phyloP scores from a whole-genome alignment of 2,329 filamentous ascomycete species.

The Colletotrichum tabaci region DNA sequence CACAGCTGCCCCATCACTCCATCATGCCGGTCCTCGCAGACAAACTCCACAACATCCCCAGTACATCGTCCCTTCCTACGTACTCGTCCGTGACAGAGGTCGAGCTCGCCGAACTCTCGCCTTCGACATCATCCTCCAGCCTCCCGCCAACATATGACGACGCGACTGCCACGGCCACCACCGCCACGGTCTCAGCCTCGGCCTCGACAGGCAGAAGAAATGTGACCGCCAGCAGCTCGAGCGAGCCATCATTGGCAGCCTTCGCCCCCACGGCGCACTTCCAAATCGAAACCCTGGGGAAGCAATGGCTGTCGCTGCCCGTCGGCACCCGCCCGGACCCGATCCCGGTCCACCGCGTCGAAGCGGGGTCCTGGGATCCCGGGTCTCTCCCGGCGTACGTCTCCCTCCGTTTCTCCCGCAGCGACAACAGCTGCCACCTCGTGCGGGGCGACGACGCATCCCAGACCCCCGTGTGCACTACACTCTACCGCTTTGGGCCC shows the following conservation, averaged over 20 bases:
- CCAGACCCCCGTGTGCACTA: slow-evolving; percentile 58
- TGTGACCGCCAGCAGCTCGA: background rate
- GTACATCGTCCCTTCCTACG: background rate
- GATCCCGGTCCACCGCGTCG: slow-evolving; percentile 60
- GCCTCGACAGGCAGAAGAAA: background rate
- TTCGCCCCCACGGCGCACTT: slow-evolving; percentile 63
- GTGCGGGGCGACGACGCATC: slow-evolving; percentile 56
- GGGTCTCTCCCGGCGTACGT: slow-evolving; percentile 55
- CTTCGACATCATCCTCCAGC: background rate
- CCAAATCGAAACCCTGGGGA: slow-evolving; percentile 65
- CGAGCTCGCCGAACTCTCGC: slow-evolving; percentile 12
- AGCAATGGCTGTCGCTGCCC: slow-evolving; percentile 60
- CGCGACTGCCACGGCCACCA: slow-evolving; percentile 40
- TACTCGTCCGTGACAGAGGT: slow-evolving; percentile 14
- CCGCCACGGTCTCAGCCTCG: slow-evolving; percentile 36
- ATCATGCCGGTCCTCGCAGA: slow-evolving; percentile 16
- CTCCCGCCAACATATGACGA: slow-evolving; percentile 51
- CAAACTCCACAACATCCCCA: background rate
- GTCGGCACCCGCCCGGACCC: slow-evolving; percentile 53
- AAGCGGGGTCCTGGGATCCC: slow-evolving; percentile 46
- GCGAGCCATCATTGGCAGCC: slow-evolving; percentile 27
- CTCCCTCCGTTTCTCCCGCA: slow-evolving; percentile 63
- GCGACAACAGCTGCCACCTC: slow-evolving; percentile 65
- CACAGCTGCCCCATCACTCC: background rate
- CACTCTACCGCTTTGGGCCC: slow-evolving; percentile 71